Conservation (phyloP, 1,284 basidiomycete genomes). For the Rhizoctonia solani region DNA sequence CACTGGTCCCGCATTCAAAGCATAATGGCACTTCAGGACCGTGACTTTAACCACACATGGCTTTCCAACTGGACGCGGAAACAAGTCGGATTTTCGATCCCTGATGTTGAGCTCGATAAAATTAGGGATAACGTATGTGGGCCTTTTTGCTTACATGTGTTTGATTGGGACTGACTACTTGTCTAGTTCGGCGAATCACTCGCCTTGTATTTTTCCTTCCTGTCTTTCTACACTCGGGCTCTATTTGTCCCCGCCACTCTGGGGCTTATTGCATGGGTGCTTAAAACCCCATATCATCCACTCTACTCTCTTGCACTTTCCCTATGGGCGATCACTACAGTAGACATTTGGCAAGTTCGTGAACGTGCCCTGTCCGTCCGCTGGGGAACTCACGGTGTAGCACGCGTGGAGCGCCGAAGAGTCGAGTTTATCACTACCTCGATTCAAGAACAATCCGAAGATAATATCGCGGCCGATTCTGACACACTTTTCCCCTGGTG, state of each 20-base stretch:
- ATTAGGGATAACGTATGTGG: conserved; percentile 62
- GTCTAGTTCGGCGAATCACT: conserved; percentile 85
- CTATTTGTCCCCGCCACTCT: conserved; percentile 69
- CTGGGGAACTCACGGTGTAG: conserved; percentile 78
- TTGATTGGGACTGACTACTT: background rate
- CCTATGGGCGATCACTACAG: conserved; percentile 82
- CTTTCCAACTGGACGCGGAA: conserved; percentile 65
- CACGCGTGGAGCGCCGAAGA: conserved; percentile 75
- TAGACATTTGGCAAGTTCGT: conserved; percentile 86
- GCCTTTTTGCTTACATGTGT: background rate
- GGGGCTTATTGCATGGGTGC: conserved; percentile 65
- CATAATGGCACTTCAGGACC: conserved; percentile 83
- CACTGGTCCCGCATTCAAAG: conserved; percentile 80
- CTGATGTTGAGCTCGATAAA: conserved; percentile 56
- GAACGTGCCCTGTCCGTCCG: conserved; percentile 79
- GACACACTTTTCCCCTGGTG: conserved; percentile 61
- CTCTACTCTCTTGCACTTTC: conserved; percentile 76
- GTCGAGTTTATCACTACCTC: conserved; percentile 57
- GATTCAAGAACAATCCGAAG: conserved; percentile 42
- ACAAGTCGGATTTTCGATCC: conserved; percentile 58
- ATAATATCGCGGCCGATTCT: conserved; percentile 40
- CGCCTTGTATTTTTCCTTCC: conserved; percentile 90
- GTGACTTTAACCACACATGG: conserved; percentile 76
- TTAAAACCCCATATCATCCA: conserved; percentile 72
- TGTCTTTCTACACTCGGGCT: conserved; percentile 79